Conservation (phyloP, 2,329 filamentous ascomycete species). For the Fusarium sp. region DNA sequence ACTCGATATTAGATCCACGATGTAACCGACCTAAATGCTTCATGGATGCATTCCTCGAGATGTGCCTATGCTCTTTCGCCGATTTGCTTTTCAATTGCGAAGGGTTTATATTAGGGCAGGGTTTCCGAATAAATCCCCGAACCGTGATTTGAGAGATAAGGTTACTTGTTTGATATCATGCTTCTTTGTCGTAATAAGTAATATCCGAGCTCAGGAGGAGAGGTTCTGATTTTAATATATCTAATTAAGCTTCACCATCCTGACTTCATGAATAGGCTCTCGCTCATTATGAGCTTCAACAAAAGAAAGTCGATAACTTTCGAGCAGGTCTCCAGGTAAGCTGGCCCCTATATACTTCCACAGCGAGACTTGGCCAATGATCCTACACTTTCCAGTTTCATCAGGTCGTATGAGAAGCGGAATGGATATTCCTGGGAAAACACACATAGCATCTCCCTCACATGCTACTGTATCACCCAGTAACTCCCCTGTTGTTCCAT, state of each 20-base stretch:
- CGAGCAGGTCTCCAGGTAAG: background rate
- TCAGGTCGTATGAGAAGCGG: accelerated
- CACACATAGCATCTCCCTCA: constrained; percentile 11
- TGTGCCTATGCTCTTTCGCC: no score
- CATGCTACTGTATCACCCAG: accelerated
- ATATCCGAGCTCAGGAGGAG: no score
- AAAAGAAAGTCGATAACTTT: background rate
- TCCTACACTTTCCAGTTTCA: accelerated
- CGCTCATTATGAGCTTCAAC: accelerated
- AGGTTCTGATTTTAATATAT: background rate
- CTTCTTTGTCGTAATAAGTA: no score
- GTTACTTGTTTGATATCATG: no score
- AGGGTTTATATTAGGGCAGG: no score
- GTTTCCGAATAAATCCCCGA: no score
- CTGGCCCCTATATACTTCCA: background rate
- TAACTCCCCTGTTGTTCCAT: constrained; percentile 1
- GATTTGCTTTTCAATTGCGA: no score
- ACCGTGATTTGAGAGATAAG: no score
- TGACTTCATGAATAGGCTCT: accelerated
- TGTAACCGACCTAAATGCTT: no score
- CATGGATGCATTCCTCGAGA: no score
- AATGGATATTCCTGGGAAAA: background rate
- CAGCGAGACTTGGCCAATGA: background rate
- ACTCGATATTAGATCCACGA: no score
- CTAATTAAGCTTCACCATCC: background rate